Percentiles rank a stretch among this genome's conserved stretches.
phyloP scores from a whole-genome alignment of 176 grass and related monocot genomes.

The Aegilops bicornis region DNA sequence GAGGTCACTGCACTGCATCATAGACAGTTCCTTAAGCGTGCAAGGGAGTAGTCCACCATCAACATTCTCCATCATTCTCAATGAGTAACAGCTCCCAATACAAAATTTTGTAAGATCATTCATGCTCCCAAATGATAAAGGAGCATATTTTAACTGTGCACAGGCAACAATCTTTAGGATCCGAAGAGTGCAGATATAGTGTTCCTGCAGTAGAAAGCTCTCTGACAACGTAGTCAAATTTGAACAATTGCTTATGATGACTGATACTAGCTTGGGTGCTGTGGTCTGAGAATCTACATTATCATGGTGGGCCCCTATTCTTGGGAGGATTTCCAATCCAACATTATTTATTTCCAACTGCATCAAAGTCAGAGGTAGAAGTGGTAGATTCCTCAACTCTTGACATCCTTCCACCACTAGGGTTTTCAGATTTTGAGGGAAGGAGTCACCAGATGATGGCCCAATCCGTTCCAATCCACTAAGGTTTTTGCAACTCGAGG shows the following conservation, averaged over 20 bases:
- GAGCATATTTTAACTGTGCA: no score
- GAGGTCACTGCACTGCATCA: no score
- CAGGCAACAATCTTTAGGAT: no score
- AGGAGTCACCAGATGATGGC: not conserved
- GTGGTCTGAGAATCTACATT: not conserved
- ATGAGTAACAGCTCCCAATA: no score
- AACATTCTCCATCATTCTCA: no score
- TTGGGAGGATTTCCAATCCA: constrained; percentile 19
- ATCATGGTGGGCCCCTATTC: not conserved
- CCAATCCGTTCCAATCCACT: not conserved
- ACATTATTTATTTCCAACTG: constrained; percentile 12
- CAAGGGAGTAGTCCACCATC: no score
- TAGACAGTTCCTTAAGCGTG: no score
- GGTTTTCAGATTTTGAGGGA: constrained; percentile 5
- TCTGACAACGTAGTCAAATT: not conserved
- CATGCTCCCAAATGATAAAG: no score
- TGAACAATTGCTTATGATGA: not conserved
- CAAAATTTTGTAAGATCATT: no score
- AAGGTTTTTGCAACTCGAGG: constrained; percentile 1
- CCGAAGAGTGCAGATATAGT: no score
- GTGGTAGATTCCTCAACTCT: not conserved
- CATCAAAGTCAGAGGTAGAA: constrained; percentile 15
- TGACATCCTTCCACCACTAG: constrained; percentile 15
- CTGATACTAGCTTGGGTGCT: not conserved
- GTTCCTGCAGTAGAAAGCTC: no score